Conservation (phyloP, 2,329 filamentous ascomycete genomes). For the Fusarium odoratissimum region DNA sequence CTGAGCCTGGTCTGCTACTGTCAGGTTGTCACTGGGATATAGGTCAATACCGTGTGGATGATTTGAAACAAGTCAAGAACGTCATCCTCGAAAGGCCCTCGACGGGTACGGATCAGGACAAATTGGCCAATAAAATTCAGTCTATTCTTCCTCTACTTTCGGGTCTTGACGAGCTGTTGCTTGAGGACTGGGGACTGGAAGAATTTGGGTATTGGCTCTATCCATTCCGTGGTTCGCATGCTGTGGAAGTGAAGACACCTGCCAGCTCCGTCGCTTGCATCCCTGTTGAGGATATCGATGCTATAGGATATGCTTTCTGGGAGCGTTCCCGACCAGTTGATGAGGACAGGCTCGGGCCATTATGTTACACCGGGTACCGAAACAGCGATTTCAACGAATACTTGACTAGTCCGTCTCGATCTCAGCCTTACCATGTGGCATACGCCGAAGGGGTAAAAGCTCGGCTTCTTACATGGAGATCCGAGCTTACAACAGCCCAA, state of each 20-base stretch:
- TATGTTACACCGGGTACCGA: not conserved
- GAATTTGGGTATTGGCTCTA: not conserved
- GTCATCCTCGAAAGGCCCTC: not conserved
- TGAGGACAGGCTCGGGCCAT: not conserved
- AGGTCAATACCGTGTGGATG: not conserved
- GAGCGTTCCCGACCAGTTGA: not conserved
- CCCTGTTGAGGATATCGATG: not conserved
- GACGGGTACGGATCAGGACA: not conserved
- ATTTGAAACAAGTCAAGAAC: not conserved
- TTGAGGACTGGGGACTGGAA: not conserved
- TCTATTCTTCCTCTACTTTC: not conserved
- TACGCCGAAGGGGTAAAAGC: not conserved
- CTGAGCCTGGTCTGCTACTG: not conserved
- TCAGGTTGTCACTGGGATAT: not conserved
- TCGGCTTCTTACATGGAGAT: not conserved
- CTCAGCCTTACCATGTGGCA: not conserved
- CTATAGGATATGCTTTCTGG: not conserved
- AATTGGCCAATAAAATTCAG: accelerated
- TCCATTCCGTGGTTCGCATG: not conserved
- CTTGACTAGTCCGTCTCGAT: not conserved
- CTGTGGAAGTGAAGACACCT: not conserved
- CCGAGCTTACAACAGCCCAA: too few relatives aligned
- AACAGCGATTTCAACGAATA: not conserved
- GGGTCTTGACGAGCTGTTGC: not conserved
- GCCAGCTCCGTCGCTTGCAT: not conserved